A percentile compares a stretch with the other conserved stretches of the same genome.
phyloP scores from a whole-genome alignment of 2,329 filamentous ascomycete species.

The Aspergillus novofumigatus region DNA sequence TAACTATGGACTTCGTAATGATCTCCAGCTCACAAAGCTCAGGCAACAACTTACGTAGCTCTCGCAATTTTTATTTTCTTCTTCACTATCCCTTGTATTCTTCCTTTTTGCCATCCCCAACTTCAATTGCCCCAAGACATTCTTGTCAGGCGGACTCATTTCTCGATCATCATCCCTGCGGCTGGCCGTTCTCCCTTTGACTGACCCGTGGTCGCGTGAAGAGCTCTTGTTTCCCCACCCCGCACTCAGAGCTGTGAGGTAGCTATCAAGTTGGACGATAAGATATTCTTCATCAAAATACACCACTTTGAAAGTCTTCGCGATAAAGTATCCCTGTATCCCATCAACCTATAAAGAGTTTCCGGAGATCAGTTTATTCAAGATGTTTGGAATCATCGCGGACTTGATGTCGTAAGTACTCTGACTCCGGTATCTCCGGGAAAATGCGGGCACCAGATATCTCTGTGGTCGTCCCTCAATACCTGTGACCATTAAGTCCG shows the following conservation, averaged over 20 bases:
- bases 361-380: conserved; percentile 11
- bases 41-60: not conserved
- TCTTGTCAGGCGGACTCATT: not conserved
- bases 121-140: not conserved
- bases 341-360: too few species aligned
- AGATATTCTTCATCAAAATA: not conserved
- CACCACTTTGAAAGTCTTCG: not conserved
- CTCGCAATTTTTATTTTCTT: not conserved
- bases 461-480: not conserved
- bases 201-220: conserved; percentile 13
- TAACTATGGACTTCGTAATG: not conserved
- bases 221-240: conserved; percentile 14
- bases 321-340: not conserved
- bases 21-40: not conserved
- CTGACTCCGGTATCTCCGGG: not conserved
- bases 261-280: conserved; percentile 1
- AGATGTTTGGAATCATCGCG: conserved; percentile 74
- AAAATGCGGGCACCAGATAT: not conserved
- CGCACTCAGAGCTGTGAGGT: conserved; percentile 2
- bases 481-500: conserved; percentile 9
- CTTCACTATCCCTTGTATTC: not conserved
- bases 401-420: conserved; percentile 68
- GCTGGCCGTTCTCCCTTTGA: conserved; percentile 10
- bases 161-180: conserved; percentile 2
- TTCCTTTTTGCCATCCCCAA: not conserved